phyloP scores from a whole-genome alignment of 371 early-diverging fungal genomes.

The Mucor lusitanicus region DNA sequence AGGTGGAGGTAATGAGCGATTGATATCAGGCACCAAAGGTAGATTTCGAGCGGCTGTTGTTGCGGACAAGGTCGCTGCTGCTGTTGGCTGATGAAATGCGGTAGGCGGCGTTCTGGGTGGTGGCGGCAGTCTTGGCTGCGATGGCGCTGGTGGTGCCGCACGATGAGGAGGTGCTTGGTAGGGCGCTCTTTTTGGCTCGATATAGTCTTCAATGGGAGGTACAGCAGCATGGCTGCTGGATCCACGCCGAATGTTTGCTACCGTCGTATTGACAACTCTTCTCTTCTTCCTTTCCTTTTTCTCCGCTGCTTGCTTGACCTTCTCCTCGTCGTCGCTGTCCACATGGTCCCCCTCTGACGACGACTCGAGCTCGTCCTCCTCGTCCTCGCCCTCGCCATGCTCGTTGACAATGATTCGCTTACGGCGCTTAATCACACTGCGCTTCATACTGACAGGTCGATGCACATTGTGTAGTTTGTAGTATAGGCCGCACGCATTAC shows the following conservation, averaged over 20 bases:
- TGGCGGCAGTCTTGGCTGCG: conserved; percentile 13
- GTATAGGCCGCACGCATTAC: conserved; percentile 90
- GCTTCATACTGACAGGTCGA: conserved; percentile 81
- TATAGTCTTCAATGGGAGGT: conserved; percentile 48
- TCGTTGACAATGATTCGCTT: conserved; percentile 61
- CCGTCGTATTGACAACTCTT: background rate
- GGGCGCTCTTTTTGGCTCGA: conserved; percentile 28
- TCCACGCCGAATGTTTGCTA: background rate
- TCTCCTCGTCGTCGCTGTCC: conserved; percentile 25
- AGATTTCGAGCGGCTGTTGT: conserved; percentile 3
- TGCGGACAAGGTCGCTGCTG: background rate
- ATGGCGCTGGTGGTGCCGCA: background rate
- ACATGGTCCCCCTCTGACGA: conserved; percentile 7
- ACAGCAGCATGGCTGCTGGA: conserved; percentile 4
- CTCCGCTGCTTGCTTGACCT: conserved; percentile 9
- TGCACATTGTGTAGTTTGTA: conserved; percentile 79
- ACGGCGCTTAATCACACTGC: conserved; percentile 81
- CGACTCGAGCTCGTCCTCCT: conserved; percentile 16
- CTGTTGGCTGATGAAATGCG: background rate
- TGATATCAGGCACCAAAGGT: conserved; percentile 22
- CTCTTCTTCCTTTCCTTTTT: conserved; percentile 6
- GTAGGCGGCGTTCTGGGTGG: conserved; percentile 23
- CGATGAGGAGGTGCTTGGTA: background rate
- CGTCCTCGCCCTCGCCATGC: background rate
- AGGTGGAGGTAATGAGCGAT: conserved; percentile 7